Evolutionary conservation across 1,284 basidiomycete species (phyloP).

Genomic region (Ustilago tritici): DNA sequence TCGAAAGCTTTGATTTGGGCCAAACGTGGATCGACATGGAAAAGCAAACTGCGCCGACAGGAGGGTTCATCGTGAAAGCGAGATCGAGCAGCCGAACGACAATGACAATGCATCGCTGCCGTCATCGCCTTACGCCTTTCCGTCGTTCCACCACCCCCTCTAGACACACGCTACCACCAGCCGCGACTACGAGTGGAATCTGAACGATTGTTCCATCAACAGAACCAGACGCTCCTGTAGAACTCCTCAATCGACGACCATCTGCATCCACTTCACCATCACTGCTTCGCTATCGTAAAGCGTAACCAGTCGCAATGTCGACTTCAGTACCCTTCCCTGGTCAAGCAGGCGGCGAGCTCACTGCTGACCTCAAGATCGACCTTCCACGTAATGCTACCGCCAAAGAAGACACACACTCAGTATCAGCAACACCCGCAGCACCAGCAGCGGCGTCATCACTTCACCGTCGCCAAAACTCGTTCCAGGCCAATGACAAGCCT

Average conservation of each 20-base stretch:
- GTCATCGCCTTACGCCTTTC: not conserved
- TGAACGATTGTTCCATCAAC: not conserved
- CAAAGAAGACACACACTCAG: constrained; percentile 11
- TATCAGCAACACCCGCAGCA: constrained; percentile 8
- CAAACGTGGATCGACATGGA: not conserved
- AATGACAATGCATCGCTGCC: not conserved
- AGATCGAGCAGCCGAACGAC: constrained; percentile 3
- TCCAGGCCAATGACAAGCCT: constrained; percentile 30
- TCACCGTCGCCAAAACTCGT: constrained; percentile 32
- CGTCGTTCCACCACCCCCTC: not conserved
- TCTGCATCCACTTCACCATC: not conserved
- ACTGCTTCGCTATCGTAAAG: not conserved
- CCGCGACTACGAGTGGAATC: not conserved
- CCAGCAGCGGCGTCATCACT: constrained; percentile 12
- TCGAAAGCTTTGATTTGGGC: too few relatives aligned
- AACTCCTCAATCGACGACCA: not conserved
- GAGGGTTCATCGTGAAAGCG: constrained; percentile 8
- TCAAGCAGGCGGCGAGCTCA: constrained; percentile 18
- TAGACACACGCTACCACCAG: not conserved
- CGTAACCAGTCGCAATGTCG: constrained; percentile 27
- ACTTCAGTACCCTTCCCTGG: constrained; percentile 40
- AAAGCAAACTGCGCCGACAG: not conserved
- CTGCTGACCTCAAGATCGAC: constrained; percentile 45
- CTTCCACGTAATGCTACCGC: constrained; percentile 29
- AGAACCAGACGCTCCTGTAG: not conserved